phyloP scores from a whole-genome alignment of 768 basidiomycete species.

The Lentinula lateritia region DNA sequence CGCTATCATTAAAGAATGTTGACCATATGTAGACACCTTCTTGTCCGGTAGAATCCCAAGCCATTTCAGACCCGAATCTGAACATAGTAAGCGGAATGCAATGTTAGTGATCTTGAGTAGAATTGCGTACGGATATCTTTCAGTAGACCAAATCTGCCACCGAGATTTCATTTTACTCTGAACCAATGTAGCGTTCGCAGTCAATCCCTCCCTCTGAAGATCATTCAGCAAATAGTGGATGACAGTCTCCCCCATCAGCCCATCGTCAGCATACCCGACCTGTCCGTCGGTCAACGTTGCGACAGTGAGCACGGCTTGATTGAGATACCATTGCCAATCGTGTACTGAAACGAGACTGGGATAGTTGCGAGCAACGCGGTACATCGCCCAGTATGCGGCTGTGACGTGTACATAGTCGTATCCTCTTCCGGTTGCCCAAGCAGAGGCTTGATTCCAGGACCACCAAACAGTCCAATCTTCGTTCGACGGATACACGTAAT shows the following conservation, averaged over 20 bases:
- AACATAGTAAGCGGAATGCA: background rate
- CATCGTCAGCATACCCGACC: slow-evolving; percentile 40
- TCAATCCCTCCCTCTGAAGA: slow-evolving; percentile 45
- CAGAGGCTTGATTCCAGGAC: slow-evolving; percentile 47
- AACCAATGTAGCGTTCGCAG: slow-evolving; percentile 39
- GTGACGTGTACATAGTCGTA: slow-evolving; percentile 49
- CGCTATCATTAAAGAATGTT: slow-evolving; percentile 47
- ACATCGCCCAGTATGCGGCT: slow-evolving; percentile 51
- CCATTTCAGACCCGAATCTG: slow-evolving; percentile 57
- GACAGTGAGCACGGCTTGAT: slow-evolving; percentile 47
- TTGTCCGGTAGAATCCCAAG: slow-evolving; percentile 50
- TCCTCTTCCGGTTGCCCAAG: slow-evolving; percentile 31
- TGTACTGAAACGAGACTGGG: slow-evolving; percentile 40
- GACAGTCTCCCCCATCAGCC: slow-evolving; percentile 57
- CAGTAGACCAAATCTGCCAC: slow-evolving; percentile 37
- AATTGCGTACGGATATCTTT: slow-evolving; percentile 43
- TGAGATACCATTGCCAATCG: slow-evolving; percentile 54
- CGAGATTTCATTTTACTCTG: slow-evolving; percentile 42
- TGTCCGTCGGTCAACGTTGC: slow-evolving; percentile 36
- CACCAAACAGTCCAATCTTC: slow-evolving; percentile 53
- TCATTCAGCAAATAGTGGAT: slow-evolving; percentile 41
- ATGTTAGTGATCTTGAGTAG: background rate
- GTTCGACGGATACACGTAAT: slow-evolving; percentile 40
- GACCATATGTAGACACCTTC: slow-evolving; percentile 54
- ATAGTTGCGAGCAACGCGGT: slow-evolving; percentile 54